These are phyloP conservation scores for Inosperma sp. DNA, from an alignment of 768 basidiomycete species.

Conservation along the genomic window DNA sequence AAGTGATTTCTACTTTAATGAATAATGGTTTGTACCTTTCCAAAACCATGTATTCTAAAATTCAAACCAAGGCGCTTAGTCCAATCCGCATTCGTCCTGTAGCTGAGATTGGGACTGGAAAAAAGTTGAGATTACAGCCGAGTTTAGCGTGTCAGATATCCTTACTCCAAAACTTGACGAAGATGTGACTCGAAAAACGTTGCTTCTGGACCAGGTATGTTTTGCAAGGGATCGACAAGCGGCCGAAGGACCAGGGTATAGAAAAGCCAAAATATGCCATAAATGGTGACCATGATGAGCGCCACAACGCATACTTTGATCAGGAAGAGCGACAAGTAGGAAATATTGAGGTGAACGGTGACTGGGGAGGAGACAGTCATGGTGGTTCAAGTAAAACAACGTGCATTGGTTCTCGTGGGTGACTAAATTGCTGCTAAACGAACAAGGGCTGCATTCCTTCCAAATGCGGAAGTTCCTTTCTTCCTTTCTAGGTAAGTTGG, in stretches of 20 bases:
- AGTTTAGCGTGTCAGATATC: constrained; percentile 1
- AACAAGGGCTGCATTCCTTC: too few species aligned
- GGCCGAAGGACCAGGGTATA: constrained; percentile 43
- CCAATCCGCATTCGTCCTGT: constrained; percentile 41
- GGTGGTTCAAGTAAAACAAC: constrained; percentile 4
- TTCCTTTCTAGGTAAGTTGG: constrained; percentile 9
- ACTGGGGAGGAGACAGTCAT: neutral
- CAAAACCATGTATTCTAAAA: constrained; percentile 52
- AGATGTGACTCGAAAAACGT: constrained; percentile 42
- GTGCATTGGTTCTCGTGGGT: neutral
- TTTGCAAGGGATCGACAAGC: constrained; percentile 42
- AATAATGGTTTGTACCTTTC: constrained; percentile 32
- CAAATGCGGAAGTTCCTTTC: constrained; percentile 23
- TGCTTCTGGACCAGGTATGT: constrained; percentile 46
- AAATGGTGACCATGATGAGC: constrained; percentile 30
- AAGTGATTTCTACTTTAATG: neutral
- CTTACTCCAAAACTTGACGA: constrained; percentile 43
- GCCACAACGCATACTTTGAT: constrained; percentile 29
- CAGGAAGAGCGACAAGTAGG: neutral
- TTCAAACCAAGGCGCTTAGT: constrained; percentile 44
- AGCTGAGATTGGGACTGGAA: constrained; percentile 40
- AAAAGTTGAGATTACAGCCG: neutral
- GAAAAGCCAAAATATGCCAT: constrained; percentile 37
- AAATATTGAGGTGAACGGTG: neutral
- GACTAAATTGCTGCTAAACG: neutral